Conservation (phyloP, 2,329 filamentous ascomycete species). For the Clonostachys solani region DNA sequence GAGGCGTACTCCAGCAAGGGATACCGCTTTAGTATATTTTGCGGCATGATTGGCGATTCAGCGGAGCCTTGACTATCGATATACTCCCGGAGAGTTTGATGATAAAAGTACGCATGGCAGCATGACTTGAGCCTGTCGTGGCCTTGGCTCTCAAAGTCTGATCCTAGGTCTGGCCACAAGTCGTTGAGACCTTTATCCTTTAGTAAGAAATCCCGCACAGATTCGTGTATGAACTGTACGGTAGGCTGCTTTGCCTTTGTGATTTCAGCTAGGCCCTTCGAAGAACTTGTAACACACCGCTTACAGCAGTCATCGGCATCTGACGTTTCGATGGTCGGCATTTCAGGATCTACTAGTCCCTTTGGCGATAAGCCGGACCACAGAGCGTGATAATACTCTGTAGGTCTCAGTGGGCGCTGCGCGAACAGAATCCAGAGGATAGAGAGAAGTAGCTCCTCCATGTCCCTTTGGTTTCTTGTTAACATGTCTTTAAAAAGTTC, state of each 20-base stretch:
- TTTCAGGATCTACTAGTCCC: slow-evolving; percentile 14
- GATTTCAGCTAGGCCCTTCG: slow-evolving; percentile 45
- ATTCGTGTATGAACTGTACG: slow-evolving; percentile 52
- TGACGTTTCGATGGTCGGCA: background rate
- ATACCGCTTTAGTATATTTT: slow-evolving; percentile 10
- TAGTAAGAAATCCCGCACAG: slow-evolving; percentile 41
- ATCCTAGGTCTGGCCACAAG: slow-evolving; percentile 22
- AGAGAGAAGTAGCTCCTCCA: slow-evolving; percentile 34
- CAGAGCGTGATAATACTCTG: slow-evolving; percentile 33
- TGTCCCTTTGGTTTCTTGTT: slow-evolving; percentile 33
- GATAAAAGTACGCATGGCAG: slow-evolving; percentile 32
- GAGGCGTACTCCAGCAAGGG: slow-evolving; percentile 39
- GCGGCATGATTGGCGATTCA: background rate
- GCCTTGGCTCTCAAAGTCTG: slow-evolving; percentile 18
- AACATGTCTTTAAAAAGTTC: slow-evolving; percentile 47
- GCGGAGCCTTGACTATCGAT: background rate
- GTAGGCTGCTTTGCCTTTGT: slow-evolving; percentile 18
- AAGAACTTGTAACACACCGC: slow-evolving; percentile 30
- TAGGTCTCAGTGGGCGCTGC: slow-evolving; percentile 27
- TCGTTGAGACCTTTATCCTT: slow-evolving; percentile 21
- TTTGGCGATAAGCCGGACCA: background rate
- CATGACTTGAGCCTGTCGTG: slow-evolving; percentile 38
- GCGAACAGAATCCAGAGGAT: slow-evolving; percentile 50
- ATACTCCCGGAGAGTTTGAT: background rate
- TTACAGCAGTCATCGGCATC: slow-evolving; percentile 1